A percentile compares a stretch with the other conserved stretches of the same genome.
phyloP scores from a whole-genome alignment of 164 flowering plant species.

The Pachysandra terminalis region DNA sequence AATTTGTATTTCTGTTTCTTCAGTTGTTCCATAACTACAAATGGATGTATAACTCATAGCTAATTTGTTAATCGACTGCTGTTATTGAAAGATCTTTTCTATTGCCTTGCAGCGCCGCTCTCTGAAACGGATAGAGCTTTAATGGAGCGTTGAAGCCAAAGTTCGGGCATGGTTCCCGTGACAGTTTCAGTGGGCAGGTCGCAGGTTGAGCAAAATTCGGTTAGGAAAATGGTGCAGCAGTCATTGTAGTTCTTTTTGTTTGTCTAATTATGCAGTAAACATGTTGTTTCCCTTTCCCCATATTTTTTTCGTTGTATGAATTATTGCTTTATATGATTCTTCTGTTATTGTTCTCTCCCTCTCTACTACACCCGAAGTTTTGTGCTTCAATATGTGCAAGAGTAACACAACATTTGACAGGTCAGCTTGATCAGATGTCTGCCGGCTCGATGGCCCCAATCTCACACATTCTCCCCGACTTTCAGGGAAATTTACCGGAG shows the following conservation, averaged over 20 bases:
- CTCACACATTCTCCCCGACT: too few species aligned
- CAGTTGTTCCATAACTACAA: not conserved
- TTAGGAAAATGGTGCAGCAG: not conserved
- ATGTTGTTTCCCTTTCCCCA: not conserved
- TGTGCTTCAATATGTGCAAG: too few species aligned
- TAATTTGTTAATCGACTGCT: not conserved
- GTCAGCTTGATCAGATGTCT: too few species aligned
- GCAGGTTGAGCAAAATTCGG: not conserved
- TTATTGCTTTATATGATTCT: not conserved
- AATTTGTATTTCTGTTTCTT: not conserved
- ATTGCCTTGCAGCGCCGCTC: conserved; percentile 64
- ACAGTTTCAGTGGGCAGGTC: too few species aligned
- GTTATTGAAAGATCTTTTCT: not conserved
- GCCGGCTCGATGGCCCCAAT: too few species aligned
- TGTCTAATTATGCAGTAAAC: not conserved
- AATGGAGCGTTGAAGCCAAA: conserved; percentile 56
- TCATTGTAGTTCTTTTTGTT: too few species aligned
- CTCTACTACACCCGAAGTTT: not conserved
- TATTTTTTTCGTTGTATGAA: not conserved
- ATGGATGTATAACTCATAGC: not conserved
- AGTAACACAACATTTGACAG: too few species aligned
- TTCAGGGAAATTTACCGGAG: too few species aligned
- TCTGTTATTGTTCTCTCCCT: not conserved
- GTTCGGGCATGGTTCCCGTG: not conserved
- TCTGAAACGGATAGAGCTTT: conserved; percentile 80